Conservation (phyloP, 495 filamentous ascomycete genomes). For the Aspergillus nanangensis region DNA sequence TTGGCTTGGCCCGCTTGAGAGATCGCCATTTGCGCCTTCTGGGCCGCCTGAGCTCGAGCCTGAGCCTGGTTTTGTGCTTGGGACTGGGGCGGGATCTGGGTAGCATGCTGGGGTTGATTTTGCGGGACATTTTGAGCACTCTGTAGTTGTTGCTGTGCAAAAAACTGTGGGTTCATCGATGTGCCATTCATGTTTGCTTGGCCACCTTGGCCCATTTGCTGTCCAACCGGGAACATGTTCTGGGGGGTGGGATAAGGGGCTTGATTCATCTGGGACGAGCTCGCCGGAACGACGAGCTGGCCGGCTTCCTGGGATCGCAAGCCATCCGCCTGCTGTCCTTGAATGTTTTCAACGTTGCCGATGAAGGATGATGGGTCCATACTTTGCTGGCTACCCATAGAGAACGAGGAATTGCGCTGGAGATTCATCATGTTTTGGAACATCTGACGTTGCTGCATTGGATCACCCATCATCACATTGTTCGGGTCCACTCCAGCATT, state of each 20-base stretch:
- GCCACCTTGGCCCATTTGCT: slow-evolving; percentile 29
- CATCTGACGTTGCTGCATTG: slow-evolving; percentile 39
- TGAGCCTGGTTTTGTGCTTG: slow-evolving; percentile 37
- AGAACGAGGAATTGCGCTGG: slow-evolving; percentile 34
- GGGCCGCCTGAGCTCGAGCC: slow-evolving; percentile 38
- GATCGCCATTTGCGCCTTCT: slow-evolving; percentile 47
- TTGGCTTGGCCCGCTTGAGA: slow-evolving; percentile 32
- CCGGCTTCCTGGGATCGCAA: slow-evolving; percentile 60
- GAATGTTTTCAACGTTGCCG: slow-evolving; percentile 49
- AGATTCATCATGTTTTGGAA: slow-evolving; percentile 42
- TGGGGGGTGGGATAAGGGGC: slow-evolving; percentile 24
- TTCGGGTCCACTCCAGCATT: slow-evolving; percentile 28
- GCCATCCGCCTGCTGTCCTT: slow-evolving; percentile 59
- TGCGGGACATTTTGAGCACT: slow-evolving; percentile 34
- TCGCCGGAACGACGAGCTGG: slow-evolving; percentile 63
- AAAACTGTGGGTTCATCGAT: slow-evolving; percentile 36
- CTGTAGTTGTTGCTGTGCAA: slow-evolving; percentile 38
- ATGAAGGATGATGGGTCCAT: slow-evolving; percentile 46
- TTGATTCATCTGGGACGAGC: slow-evolving; percentile 46
- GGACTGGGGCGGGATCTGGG: slow-evolving; percentile 33
- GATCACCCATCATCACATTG: slow-evolving; percentile 32
- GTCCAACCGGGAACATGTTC: slow-evolving; percentile 33
- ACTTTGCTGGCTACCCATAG: slow-evolving; percentile 31
- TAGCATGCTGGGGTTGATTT: slow-evolving; percentile 34
- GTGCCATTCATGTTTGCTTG: slow-evolving; percentile 36